These are phyloP conservation scores for Lactifluus piperatus DNA, from an alignment of 768 basidiomycete genomes.

Conservation along the genomic window DNA sequence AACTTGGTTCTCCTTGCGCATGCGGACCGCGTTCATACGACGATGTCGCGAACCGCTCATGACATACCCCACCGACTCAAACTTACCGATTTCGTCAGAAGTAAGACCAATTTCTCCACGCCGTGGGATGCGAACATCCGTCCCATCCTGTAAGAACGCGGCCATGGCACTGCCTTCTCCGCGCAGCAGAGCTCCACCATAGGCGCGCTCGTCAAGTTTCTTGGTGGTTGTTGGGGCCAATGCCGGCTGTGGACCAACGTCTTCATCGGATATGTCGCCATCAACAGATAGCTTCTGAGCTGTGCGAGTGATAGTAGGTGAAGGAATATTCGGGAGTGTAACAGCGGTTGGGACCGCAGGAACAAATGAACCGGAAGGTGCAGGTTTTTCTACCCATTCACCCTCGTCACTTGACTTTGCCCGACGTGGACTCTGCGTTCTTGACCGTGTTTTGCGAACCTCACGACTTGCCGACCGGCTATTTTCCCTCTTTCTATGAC, in stretches of 20 bases:
- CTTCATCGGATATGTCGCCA: constrained; percentile 35
- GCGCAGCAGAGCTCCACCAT: constrained; percentile 81
- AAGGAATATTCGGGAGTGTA: constrained; percentile 13
- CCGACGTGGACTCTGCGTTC: constrained; percentile 16
- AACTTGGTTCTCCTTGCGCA: constrained; percentile 99
- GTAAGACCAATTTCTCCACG: constrained; percentile 97
- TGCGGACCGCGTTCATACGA: constrained; percentile 97
- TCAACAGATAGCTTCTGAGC: not conserved
- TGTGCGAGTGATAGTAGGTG: not conserved
- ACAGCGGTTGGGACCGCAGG: constrained; percentile 18
- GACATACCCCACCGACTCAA: constrained; percentile 88
- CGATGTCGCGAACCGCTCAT: constrained; percentile 95
- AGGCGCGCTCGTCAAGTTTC: constrained; percentile 72
- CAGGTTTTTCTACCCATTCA: constrained; percentile 60
- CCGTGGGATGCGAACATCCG: constrained; percentile 84
- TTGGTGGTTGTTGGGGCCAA: constrained; percentile 31
- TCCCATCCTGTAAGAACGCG: constrained; percentile 79
- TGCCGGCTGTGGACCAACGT: constrained; percentile 74
- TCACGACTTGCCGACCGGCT: constrained; percentile 28
- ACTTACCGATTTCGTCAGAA: constrained; percentile 78
- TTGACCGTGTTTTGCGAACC: constrained; percentile 7
- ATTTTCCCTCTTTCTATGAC: constrained; percentile 24
- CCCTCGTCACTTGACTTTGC: constrained; percentile 34
- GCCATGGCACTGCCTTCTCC: constrained; percentile 99
- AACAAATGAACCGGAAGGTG: constrained; percentile 25